Conservation (phyloP, 2,329 filamentous ascomycete species). For the Botryotinia calthae region DNA sequence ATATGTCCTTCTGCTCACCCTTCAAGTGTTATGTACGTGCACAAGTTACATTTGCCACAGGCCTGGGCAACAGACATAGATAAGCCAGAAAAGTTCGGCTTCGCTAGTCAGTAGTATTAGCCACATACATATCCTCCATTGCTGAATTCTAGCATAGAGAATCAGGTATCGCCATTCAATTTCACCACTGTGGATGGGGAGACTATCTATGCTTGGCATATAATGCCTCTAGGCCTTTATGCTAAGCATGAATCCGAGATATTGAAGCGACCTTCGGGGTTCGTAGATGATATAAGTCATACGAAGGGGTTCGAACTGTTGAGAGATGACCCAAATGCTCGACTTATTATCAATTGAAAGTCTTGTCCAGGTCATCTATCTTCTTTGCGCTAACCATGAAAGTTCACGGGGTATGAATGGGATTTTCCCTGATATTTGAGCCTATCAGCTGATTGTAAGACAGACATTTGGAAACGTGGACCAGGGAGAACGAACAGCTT, state of each 20-base stretch:
- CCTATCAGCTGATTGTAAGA: constrained; percentile 21
- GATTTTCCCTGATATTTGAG: constrained; percentile 16
- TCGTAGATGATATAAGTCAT: constrained; percentile 50
- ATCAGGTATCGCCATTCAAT: constrained; percentile 85
- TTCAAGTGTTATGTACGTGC: constrained; percentile 70
- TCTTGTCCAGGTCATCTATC: constrained; percentile 24
- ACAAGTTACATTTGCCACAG: constrained; percentile 65
- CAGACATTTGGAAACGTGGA: constrained; percentile 85
- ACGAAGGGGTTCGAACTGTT: constrained; percentile 61
- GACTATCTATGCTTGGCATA: constrained; percentile 83
- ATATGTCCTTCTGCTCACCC: constrained; percentile 9
- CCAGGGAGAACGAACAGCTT: constrained; percentile 71
- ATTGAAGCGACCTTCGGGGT: constrained; percentile 45
- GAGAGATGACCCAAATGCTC: constrained; percentile 59
- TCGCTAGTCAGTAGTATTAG: constrained; percentile 61
- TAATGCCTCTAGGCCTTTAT: constrained; percentile 77
- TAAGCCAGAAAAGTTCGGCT: constrained; percentile 79
- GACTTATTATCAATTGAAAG: constrained; percentile 63
- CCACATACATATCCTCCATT: background rate
- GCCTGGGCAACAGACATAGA: constrained; percentile 70
- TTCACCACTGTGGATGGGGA: constrained; percentile 73
- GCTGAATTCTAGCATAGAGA: constrained; percentile 50
- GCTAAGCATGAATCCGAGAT: constrained; percentile 66
- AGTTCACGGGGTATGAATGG: constrained; percentile 60
- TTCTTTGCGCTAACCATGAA: constrained; percentile 23